Base-by-base conservation (phyloP, 2,329 filamentous ascomycete species). In the Botryotinia globosa region DNA sequence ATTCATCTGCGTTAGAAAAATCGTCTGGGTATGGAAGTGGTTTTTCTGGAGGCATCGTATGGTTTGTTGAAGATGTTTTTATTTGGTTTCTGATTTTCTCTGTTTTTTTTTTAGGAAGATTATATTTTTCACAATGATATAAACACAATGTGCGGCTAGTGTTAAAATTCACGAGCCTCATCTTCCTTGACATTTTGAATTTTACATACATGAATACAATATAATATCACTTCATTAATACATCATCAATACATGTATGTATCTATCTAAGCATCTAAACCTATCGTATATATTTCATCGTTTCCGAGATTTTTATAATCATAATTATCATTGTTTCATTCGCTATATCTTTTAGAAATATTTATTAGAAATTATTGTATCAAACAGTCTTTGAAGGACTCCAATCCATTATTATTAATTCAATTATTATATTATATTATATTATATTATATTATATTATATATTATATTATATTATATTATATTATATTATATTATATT, bases 1-100 rank as follows among this genome's bases (percentile, higher is more conserved):
- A 99, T 70, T 90, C 87, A 65, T 97, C 92, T 9, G 89, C 83
- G 62, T 88, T 89, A 54, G 84, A 80, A 85, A 95, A 98, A 78
- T 78, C 77, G 7, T 73, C 56, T 2, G 76, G 74, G 61, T 74
- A 78, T 6, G 79, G 79, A 58, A 80, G 74, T 4, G 78, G 75
- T 42, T 71, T 77, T 54, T 74, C 22, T 18, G 79, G 78, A 37
- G 78, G 74, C 79, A 80, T 80, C 51, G 39, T 65, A n/a, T 32
- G 48, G 4, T 66, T 2, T 44, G 16, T 37, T n/a, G 29, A 5
- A 10, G 6, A 20, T 10, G 16, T 34, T 12, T 56, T 10, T 14
- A 18, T 25, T 63, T 20, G 18, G 14, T 20, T 29, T 37, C n/a
- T n/a, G 22, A 9, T 39, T 22, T 22, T n/a, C 34, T 32, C 37